Evolutionary conservation across 176 grass and related monocot species (phyloP).

Genomic region (Zoysia japonica): DNA sequence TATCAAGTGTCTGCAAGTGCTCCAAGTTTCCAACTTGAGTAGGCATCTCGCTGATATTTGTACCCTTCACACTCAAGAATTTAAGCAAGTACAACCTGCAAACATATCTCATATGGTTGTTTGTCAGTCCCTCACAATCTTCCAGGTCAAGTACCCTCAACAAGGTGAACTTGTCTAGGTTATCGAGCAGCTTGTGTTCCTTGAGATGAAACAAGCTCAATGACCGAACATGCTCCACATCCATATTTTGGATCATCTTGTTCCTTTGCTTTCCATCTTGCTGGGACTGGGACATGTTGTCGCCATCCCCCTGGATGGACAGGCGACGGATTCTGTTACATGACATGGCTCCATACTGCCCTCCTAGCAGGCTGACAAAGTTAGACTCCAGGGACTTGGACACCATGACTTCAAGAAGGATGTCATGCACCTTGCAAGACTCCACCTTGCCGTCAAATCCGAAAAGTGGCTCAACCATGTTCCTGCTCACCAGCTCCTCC

Average conservation of each 20-base stretch:
- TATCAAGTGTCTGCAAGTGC: neutral
- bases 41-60: neutral
- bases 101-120: neutral
- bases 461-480: neutral
- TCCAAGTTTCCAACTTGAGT: neutral
- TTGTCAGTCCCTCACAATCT: neutral
- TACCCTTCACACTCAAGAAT: neutral
- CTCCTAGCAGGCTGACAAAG: neutral
- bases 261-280: no score
- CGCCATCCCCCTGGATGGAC: neutral
- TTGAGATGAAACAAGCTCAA: neutral
- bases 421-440: neutral
- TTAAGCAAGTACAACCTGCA: neutral
- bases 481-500: neutral
- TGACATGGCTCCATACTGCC: neutral
- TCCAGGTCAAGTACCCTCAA: neutral
- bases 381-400: neutral
- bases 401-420: neutral
- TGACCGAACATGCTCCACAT: neutral
- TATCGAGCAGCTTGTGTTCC: neutral
- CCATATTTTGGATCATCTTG: no score
- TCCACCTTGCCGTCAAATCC: neutral
- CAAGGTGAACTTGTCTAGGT: neutral
- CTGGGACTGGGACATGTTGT: no score
- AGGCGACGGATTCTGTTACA: neutral